These are phyloP conservation scores for Penicillium sp. DNA, from an alignment of 2,329 filamentous ascomycete genomes.

Conservation along the genomic window DNA sequence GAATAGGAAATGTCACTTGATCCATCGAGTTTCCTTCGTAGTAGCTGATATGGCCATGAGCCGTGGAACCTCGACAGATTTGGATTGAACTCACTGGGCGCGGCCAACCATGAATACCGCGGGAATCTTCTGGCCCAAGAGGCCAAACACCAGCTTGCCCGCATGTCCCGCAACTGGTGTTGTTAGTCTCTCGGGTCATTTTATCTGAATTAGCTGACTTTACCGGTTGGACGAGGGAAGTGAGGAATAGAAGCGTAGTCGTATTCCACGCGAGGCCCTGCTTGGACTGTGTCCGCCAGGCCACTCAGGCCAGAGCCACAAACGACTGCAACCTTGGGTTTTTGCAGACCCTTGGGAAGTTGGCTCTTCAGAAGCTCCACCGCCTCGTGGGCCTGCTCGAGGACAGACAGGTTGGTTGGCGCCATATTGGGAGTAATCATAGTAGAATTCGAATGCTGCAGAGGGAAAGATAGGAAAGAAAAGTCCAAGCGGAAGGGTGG, in stretches of 20 bases:
- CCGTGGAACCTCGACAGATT: not conserved
- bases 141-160: constrained; percentile 65
- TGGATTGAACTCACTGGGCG: constrained; percentile 56
- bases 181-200: constrained; percentile 10
- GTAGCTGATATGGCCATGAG: constrained; percentile 49
- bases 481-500: constrained; percentile 1
- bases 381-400: constrained; percentile 49
- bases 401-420: constrained; percentile 18
- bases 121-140: constrained; percentile 56
- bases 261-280: constrained; percentile 53
- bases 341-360: constrained; percentile 52
- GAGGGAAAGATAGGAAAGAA: not conserved
- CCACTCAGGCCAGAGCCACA: constrained; percentile 66
- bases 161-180: constrained; percentile 59
- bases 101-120: constrained; percentile 65
- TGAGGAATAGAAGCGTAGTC: constrained; percentile 62
- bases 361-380: constrained; percentile 50
- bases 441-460: not conserved
- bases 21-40: constrained; percentile 68
- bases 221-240: constrained; percentile 63
- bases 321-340: constrained; percentile 62
- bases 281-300: constrained; percentile 57
- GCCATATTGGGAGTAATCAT: constrained; percentile 10
- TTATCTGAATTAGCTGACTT: not conserved
- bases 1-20: constrained; percentile 63